Percentiles rank a stretch among this genome's conserved stretches.
phyloP scores from a whole-genome alignment of 495 filamentous ascomycete genomes.

The Apodospora peruviana region DNA sequence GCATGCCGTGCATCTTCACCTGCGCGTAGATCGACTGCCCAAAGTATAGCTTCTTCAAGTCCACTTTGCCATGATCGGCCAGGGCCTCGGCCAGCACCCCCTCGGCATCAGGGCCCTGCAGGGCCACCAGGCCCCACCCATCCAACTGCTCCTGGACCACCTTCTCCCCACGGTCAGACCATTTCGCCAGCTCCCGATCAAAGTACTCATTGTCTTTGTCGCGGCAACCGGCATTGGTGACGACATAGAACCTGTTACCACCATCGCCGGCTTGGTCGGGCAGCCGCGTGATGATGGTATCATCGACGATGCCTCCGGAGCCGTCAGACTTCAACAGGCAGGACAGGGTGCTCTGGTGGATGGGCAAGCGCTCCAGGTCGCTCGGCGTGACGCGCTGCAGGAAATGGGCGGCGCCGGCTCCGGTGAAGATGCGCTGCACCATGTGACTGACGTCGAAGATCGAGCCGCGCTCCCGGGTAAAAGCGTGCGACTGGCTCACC shows the following conservation, averaged over 20 bases:
- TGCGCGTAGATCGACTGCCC: constrained; percentile 59
- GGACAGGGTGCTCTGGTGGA: constrained; percentile 67
- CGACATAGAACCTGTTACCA: constrained; percentile 68
- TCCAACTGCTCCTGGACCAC: constrained; percentile 53
- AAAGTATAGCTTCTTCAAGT: constrained; percentile 72
- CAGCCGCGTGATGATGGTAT: constrained; percentile 79
- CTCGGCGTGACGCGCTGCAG: constrained; percentile 77
- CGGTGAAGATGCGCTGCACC: constrained; percentile 63
- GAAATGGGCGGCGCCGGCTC: constrained; percentile 70
- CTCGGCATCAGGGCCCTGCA: constrained; percentile 78
- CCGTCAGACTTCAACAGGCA: constrained; percentile 64
- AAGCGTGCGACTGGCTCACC: constrained; percentile 75
- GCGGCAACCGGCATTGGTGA: constrained; percentile 91
- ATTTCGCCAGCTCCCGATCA: constrained; percentile 50
- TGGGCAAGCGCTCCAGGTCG: constrained; percentile 37
- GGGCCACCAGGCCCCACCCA: constrained; percentile 72
- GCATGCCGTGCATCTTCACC: constrained; percentile 32
- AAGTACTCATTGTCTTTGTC: constrained; percentile 82
- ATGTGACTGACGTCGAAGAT: constrained; percentile 87
- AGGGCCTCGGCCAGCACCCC: constrained; percentile 55
- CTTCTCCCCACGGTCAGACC: constrained; percentile 52
- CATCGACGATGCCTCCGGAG: constrained; percentile 89
- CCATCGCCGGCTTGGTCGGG: constrained; percentile 31
- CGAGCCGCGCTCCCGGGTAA: constrained; percentile 79
- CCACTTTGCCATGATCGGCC: constrained; percentile 37